Base-by-base conservation (phyloP, 768 basidiomycete genomes). In the Sarcodon sp. region DNA sequence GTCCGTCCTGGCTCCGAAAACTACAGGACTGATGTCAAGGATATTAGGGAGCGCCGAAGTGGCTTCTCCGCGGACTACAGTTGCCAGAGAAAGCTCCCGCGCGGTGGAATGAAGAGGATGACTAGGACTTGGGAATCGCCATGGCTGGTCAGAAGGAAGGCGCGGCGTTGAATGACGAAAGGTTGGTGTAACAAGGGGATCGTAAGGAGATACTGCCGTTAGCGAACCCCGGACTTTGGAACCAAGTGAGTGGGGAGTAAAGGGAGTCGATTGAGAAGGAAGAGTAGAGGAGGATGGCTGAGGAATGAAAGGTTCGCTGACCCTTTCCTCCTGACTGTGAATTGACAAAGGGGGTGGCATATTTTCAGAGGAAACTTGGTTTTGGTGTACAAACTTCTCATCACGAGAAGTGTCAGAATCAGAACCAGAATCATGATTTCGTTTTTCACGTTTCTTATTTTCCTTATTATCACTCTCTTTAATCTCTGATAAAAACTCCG, bases 51-150 rank as follows among this genome's bases (percentile, higher is more conserved):
- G 52, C 35, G 16, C 54, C 8, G 50, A 68, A 52, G 76, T 83
- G 8, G 67, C 62, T 15, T 69, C 64, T 34, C 74, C 75, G 12
- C 69, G 70, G 37, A 76, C 70, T 31, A 86, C 66, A 73, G 82
- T 76, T 47, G 75, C 72, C 39, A 88, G 65, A 32, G 80, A 80
- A 13, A 84, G 57, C 49, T 86, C 80, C 34, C 77, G 74, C 12
- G 76, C 71, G 35, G 64, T 71, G 13, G 77, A 79, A 61, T 86
- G 80, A 37, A 87, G 63, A 1, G 84, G 84, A 56, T 88, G 83
- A 49, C 80, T 84, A 9, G 84, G 83, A 55, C 83, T 87, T 7
- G 82, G 77, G 57, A 79, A 85, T 35, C 83, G 77, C 86, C 86
- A 88, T 3, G 86, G 86, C 51, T 87, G 85, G 55, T 85, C 80